phyloP scores from a whole-genome alignment of 2,329 filamentous ascomycete species.

The Pseudogymnoascus verrucosus region DNA sequence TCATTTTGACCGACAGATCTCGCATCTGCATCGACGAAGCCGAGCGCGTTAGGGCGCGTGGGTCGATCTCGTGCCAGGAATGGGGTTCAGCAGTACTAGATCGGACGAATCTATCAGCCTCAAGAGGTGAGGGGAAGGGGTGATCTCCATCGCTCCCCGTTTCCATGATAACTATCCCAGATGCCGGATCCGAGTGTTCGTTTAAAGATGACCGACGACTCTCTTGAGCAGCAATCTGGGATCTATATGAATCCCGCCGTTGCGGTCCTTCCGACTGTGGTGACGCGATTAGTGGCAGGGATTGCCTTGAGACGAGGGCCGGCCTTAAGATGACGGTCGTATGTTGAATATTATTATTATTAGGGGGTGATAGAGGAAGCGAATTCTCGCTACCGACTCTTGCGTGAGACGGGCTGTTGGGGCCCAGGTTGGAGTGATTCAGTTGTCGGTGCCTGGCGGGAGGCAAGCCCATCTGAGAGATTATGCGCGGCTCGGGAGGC shows the following conservation, averaged over 20 bases:
- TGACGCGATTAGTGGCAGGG: not conserved
- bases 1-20: slow-evolving; percentile 59
- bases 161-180: not conserved
- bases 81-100: slow-evolving; percentile 20
- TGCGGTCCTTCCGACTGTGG: not conserved
- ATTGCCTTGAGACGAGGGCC: not conserved
- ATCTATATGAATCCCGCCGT: not conserved
- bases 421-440: slow-evolving; percentile 17
- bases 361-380: slow-evolving; percentile 35
- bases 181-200: not conserved
- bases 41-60: slow-evolving; percentile 21
- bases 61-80: slow-evolving; percentile 7
- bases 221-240: not conserved
- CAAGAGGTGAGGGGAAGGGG: not conserved
- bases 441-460: slow-evolving; percentile 22
- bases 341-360: slow-evolving; percentile 26
- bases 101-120: slow-evolving; percentile 2
- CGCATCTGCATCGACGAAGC: slow-evolving; percentile 38
- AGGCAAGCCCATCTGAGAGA: slow-evolving; percentile 16
- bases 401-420: slow-evolving; percentile 41
- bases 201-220: not conserved
- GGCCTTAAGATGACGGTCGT: not conserved
- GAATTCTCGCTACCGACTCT: slow-evolving; percentile 56
- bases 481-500: slow-evolving; percentile 19
- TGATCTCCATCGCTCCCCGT: not conserved